Conservation (phyloP, 192 early-diverging fungal species). For the Coemansia sp. region DNA sequence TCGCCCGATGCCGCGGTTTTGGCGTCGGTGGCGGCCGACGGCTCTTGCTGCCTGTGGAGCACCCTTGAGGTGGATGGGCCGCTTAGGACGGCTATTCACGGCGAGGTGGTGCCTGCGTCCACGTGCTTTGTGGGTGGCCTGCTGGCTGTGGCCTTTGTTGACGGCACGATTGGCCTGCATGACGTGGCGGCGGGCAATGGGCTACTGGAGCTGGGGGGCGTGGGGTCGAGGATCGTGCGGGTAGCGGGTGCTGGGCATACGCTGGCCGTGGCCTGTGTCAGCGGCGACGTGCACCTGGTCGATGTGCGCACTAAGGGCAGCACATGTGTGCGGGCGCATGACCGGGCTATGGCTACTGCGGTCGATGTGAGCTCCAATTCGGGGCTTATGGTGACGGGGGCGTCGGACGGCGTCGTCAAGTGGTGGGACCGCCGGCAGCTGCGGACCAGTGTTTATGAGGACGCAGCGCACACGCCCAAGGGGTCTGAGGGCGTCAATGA, state of each 20-base stretch:
- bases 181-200: conserved; percentile 2
- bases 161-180: conserved; percentile 25
- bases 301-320: neutral
- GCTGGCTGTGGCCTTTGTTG: conserved; percentile 14
- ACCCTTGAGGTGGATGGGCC: neutral
- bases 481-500: conserved; percentile 43
- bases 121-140: conserved; percentile 17
- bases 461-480: conserved; percentile 29
- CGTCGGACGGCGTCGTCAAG: conserved; percentile 34
- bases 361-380: conserved; percentile 5
- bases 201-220: neutral
- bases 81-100: neutral
- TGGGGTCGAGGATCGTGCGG: neutral
- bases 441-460: conserved; percentile 8
- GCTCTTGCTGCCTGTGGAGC: conserved; percentile 35
- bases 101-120: neutral
- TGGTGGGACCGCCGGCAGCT: conserved; percentile 49
- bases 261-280: neutral
- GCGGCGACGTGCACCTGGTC: neutral
- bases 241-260: neutral
- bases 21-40: conserved; percentile 46
- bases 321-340: neutral
- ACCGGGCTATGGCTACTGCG: conserved; percentile 5
- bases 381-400: conserved; percentile 20
- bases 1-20: conserved; percentile 9